phyloP scores from a whole-genome alignment of 169 alveolate genomes.

The Cryptosporidium baileyi region DNA sequence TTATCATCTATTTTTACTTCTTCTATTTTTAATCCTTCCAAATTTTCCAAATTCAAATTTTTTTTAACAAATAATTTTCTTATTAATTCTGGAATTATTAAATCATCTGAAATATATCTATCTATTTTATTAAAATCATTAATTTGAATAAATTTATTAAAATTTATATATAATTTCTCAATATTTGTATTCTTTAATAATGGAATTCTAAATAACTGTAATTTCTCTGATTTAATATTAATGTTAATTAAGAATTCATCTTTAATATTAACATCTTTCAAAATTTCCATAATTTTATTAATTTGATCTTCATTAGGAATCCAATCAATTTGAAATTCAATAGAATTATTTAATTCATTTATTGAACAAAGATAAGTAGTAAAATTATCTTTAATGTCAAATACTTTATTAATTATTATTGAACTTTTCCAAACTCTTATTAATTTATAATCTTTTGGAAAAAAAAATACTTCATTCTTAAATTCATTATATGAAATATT shows the following conservation, averaged over 20 bases:
- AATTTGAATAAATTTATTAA: not conserved
- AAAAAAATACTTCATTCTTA: not conserved
- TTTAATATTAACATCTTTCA: not conserved
- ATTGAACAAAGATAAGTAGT: slow-evolving; percentile 30
- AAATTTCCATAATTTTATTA: not conserved
- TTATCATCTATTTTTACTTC: not conserved
- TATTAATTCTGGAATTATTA: not conserved
- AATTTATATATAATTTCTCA: slow-evolving; percentile 8
- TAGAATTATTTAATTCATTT: not conserved
- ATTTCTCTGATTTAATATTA: not conserved
- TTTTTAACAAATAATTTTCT: not conserved
- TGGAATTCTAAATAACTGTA: slow-evolving; percentile 5
- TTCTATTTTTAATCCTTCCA: not conserved
- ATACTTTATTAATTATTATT: not conserved
- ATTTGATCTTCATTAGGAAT: not conserved
- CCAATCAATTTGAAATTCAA: slow-evolving; percentile 41
- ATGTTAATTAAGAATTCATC: not conserved
- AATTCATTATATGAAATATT: not conserved
- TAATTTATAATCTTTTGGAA: not conserved
- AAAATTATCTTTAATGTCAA: not conserved
- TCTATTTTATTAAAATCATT: not conserved
- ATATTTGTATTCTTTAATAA: not conserved
- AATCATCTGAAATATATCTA: not conserved
- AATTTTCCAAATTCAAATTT: not conserved
- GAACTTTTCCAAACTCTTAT: slow-evolving; percentile 32